These are phyloP conservation scores for Leishmania martiniquensis DNA, from an alignment of 208 protist genomes.

Conservation along the genomic window DNA sequence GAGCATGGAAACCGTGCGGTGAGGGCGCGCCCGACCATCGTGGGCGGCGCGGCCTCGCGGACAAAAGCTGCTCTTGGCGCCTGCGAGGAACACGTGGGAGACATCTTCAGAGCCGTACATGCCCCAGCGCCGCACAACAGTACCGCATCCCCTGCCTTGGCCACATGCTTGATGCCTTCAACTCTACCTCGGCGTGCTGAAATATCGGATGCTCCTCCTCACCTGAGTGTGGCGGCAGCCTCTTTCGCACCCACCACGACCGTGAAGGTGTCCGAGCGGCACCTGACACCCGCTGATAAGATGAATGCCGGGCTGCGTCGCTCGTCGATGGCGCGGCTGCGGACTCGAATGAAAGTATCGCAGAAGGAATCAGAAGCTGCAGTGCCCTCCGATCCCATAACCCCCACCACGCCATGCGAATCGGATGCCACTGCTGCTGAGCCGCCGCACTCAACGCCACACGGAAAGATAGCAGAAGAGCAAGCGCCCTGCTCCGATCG, in stretches of 20 bases:
- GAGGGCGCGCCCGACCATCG: too few species aligned
- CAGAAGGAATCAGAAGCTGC: not conserved
- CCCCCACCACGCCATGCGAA: not conserved
- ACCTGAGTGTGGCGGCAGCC: constrained; percentile 1
- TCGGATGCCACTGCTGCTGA: not conserved
- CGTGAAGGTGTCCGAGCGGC: not conserved
- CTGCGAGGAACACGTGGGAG: not conserved
- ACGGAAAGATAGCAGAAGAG: not conserved
- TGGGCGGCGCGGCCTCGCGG: not conserved
- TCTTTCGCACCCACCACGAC: not conserved
- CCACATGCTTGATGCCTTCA: not conserved
- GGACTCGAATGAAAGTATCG: not conserved
- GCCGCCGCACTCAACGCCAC: not conserved
- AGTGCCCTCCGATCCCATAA: not conserved
- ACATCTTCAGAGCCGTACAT: not conserved
- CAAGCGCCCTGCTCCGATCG: constrained; percentile 11
- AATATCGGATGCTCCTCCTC: not conserved
- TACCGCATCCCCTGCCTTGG: not conserved
- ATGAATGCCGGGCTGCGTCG: constrained; percentile 10
- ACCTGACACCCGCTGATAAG: constrained; percentile 13
- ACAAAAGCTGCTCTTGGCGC: not conserved
- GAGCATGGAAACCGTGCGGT: not conserved
- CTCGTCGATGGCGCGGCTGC: constrained; percentile 21
- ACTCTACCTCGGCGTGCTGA: not conserved
- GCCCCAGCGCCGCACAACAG: not conserved